Evolutionary conservation across 768 basidiomycete genomes (phyloP).

Genomic region (Pleurotus pulmonarius): DNA sequence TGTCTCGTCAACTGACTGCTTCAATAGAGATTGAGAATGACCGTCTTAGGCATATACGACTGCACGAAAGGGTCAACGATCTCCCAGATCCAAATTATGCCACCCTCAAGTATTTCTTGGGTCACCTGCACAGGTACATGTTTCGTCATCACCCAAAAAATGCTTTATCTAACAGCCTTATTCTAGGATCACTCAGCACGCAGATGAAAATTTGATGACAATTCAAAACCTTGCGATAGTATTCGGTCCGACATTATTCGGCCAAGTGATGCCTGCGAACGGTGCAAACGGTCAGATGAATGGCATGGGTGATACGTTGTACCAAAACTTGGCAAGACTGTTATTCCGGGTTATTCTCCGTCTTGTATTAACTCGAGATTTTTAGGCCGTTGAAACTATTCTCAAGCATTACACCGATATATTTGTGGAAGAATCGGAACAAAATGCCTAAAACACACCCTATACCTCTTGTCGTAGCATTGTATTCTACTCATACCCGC

Average conservation of each 20-base stretch:
- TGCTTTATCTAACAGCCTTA: background rate
- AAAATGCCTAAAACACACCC: background rate
- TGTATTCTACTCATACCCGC: constrained; percentile 3
- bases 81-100: constrained; percentile 99
- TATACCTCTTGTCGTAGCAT: background rate
- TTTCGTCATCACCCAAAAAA: background rate
- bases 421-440: constrained; percentile 86
- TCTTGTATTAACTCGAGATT: constrained; percentile 2
- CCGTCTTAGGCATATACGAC: constrained; percentile 87
- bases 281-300: constrained; percentile 39
- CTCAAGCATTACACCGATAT: constrained; percentile 93
- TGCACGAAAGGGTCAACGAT: constrained; percentile 97
- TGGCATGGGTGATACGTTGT: constrained; percentile 65
- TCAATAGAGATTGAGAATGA: constrained; percentile 85
- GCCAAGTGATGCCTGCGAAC: constrained; percentile 47
- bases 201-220: constrained; percentile 85
- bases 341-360: background rate
- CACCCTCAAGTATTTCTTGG: constrained; percentile 92
- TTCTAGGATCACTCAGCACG: constrained; percentile 67
- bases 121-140: constrained; percentile 83
- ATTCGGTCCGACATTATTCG: constrained; percentile 96
- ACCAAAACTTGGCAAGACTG: constrained; percentile 63
- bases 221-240: constrained; percentile 93
- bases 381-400: constrained; percentile 91
- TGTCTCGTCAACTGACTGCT: background rate